These are phyloP conservation scores for Zygotorulaspora florentina DNA, from an alignment of 805 yeast species.

Conservation along the genomic window DNA sequence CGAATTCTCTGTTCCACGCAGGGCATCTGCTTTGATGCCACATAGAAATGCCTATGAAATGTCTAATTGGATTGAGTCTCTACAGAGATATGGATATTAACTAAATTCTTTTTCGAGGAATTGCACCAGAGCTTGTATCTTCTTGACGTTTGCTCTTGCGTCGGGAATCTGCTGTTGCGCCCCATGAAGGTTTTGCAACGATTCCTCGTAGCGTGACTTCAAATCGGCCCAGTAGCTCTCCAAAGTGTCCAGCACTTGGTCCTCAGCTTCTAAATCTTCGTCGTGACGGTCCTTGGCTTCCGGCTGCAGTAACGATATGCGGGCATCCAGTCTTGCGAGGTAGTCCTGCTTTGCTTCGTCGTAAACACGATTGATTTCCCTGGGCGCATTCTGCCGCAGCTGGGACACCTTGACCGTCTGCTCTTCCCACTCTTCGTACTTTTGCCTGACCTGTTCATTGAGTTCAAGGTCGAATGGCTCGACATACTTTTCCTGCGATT, in stretches of 20 bases:
- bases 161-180: slow-evolving; percentile 23
- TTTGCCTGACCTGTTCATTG: slow-evolving; percentile 53
- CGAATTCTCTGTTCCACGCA: too few relatives aligned
- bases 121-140: slow-evolving; percentile 28
- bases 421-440: slow-evolving; percentile 58
- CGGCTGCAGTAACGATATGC: slow-evolving; percentile 10
- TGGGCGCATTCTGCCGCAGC: slow-evolving; percentile 52
- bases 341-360: slow-evolving; percentile 26
- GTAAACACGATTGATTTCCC: slow-evolving; percentile 38
- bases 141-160: slow-evolving; percentile 26
- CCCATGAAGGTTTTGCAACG: slow-evolving; percentile 13
- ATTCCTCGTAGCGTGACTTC: slow-evolving; percentile 7
- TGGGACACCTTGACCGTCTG: slow-evolving; percentile 54
- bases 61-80: too few relatives aligned
- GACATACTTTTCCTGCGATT: slow-evolving; percentile 34
- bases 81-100: background rate
- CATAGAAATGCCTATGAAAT: too few relatives aligned
- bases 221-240: background rate
- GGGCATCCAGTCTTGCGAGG: slow-evolving; percentile 26
- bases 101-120: slow-evolving; percentile 17
- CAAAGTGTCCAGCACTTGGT: background rate
- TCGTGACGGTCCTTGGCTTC: slow-evolving; percentile 2
- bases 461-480: slow-evolving; percentile 70
- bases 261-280: slow-evolving; percentile 4
- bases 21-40: too few relatives aligned